Base-by-base conservation (phyloP, 2,329 filamentous ascomycete species). In the Ophiosphaerella korrae region DNA sequence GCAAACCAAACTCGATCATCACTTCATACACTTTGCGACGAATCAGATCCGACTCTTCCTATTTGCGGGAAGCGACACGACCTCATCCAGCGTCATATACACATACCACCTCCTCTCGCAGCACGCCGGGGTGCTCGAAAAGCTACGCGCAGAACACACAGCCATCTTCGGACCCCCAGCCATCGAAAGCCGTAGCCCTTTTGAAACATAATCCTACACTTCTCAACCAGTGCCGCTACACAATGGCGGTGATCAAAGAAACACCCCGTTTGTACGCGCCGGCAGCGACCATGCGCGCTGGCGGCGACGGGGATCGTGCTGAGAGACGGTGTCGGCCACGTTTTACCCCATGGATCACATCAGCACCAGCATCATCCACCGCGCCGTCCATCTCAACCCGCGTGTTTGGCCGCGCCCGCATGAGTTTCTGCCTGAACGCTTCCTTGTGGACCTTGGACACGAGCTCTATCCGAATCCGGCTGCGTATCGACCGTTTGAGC, bases 221-320 rank as follows among this genome's bases (percentile, higher is more conserved):
- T 3, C 37, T 71, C 21, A 72, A 69, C 46, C 49, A 59, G 7
- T 48, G 68, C 3, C 52, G 55, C 1, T 71, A 69, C 43, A 70
- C 66, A 0, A 48, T 56, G 2, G 70, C 70, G 12, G 62, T 72
- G 6, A 68, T 74, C 48, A 73, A 72, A 55, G 72, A 74, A 42
- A 62, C 62, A 0, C 53, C 73, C 3, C 62, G 72, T 3, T 38
- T 74, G 12, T 74, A 58, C 29, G 63, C 70, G 2, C 57, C 63
- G 1, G 65, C 63, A 0, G 75, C 72, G 4, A 72, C 73, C 3
- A 16, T 53, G 2, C 54, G 57, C 5, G 42, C 44, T 12, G 53
- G 57, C n/a, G n/a, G n/a, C n/a, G n/a, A n/a, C n/a, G n/a, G n/a
- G n/a, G n/a, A n/a, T 3, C 16, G 24, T 7, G 13, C 44, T 2